phyloP scores from a whole-genome alignment of 257 asterid genomes.

The Agastache rugosa region DNA sequence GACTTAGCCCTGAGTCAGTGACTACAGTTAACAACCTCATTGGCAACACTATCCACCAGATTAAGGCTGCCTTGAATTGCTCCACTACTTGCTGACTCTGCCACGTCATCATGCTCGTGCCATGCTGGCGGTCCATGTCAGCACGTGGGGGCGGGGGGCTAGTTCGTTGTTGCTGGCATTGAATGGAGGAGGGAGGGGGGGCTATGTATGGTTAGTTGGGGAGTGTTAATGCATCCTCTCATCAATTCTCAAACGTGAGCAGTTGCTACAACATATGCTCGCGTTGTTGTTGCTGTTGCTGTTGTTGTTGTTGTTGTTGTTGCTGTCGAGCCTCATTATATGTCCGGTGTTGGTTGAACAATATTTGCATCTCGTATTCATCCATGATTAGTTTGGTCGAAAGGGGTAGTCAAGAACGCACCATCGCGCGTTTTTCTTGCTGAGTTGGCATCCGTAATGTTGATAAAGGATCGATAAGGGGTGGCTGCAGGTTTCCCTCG shows the following conservation, averaged over 20 bases:
- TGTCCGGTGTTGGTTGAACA: not conserved
- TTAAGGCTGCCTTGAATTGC: conserved; percentile 86
- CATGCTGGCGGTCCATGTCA: conserved; percentile 28
- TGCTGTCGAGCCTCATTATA: conserved; percentile 45
- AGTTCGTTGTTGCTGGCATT: conserved; percentile 32
- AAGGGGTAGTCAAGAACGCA: conserved; percentile 61
- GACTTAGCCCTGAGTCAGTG: conserved; percentile 84
- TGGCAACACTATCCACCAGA: conserved; percentile 81
- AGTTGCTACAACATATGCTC: conserved; percentile 40
- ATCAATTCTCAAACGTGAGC: conserved; percentile 32
- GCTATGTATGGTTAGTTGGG: conserved; percentile 55
- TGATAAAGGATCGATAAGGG: too few relatives aligned
- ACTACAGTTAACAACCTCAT: conserved; percentile 85
- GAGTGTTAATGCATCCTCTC: conserved; percentile 53
- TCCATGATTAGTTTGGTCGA: conserved; percentile 21
- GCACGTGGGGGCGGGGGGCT: not conserved
- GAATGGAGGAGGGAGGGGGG: conserved; percentile 39
- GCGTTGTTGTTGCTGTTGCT: conserved; percentile 40
- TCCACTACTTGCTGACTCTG: conserved; percentile 42
- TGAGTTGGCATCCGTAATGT: not conserved
- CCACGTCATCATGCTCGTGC: not conserved
- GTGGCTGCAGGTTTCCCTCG: not conserved
- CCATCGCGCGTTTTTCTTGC: conserved; percentile 44
- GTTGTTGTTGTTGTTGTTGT: conserved; percentile 42
- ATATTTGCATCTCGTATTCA: conserved; percentile 4